Evolutionary conservation across 2,329 filamentous ascomycete genomes (phyloP), one percentile per base, ranked within the genome.

Genomic region (Chaetomium sp.): DNA sequence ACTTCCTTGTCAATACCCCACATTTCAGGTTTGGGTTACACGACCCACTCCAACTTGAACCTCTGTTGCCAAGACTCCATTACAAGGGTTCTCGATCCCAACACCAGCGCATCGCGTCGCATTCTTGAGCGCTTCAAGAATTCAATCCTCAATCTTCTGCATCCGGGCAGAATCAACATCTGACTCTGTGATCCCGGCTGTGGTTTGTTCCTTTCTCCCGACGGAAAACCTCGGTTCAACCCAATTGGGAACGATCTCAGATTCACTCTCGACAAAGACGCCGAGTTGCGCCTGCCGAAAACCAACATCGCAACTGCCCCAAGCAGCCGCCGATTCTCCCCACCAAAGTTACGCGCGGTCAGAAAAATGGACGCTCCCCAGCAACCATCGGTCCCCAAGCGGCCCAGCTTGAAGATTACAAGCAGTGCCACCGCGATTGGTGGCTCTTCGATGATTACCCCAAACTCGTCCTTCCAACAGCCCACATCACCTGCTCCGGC

Each of bases 371-470:
- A 62, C 6, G 47, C 55, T n/a, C 45, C 55, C 11, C 59, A 45
- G 14, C 53, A 52, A 19, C 57, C 58, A 9, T 55, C 52, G 36
- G 53, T 55, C 34, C 51, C 51, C 2, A 62, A 58, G 53, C 49
- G 52, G 55, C 56, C 56, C 19, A 63, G 55, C 34, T 52, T 63
- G 14, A 63, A 63, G 34, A 54, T 63, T 38, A 59, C 42, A 19
- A 56, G 36, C 12, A 32, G 45, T n/a, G 6, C 46, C 19, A 52
- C 51, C 7, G 12, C 45, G 9, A 55, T 54, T 19, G 42, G 60
- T 10, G 47, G 54, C 36, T 47, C 59, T 7, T 54, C 60, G 27
- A 49, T 62, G 5, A 52, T 63, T 36, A 58, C 61, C 14, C 49
- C 60, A 4, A 55, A 58, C 42, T 44, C 55, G 1, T 52, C 52